Conservation (phyloP, 1,284 basidiomycete species). For the Melanopsichium pennsylvanicum region DNA sequence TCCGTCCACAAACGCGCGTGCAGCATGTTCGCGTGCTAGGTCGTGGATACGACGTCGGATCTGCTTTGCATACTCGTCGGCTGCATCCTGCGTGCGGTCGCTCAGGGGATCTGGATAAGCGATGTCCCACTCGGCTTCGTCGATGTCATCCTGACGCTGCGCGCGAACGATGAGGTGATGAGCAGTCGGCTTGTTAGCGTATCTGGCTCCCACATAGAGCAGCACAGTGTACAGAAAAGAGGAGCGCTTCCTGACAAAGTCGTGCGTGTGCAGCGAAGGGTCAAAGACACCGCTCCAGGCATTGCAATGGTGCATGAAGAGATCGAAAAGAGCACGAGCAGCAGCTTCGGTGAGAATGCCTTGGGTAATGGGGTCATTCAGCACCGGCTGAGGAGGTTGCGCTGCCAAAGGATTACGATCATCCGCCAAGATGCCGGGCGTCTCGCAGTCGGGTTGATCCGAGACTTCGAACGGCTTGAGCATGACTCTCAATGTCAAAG, state of each 20-base stretch:
- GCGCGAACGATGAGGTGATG: conserved; percentile 36
- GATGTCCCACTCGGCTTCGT: conserved; percentile 24
- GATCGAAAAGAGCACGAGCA: conserved; percentile 37
- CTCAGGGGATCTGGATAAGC: conserved; percentile 23
- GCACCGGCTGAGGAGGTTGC: conserved; percentile 17
- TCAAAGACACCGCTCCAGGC: conserved; percentile 37
- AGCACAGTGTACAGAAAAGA: conserved; percentile 48
- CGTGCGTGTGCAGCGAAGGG: conserved; percentile 40
- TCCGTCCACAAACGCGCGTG: conserved; percentile 44
- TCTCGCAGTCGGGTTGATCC: conserved; percentile 35
- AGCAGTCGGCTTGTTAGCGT: conserved; percentile 24
- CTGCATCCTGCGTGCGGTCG: conserved; percentile 19
- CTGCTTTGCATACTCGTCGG: conserved; percentile 32
- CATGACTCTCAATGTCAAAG: conserved; percentile 41
- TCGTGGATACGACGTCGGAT: conserved; percentile 35
- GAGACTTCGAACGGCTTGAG: conserved; percentile 48
- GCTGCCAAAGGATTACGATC: conserved; percentile 30
- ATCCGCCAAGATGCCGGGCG: conserved; percentile 22
- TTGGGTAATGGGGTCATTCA: conserved; percentile 42
- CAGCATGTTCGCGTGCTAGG: conserved; percentile 36
- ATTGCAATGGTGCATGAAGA: conserved; percentile 41
- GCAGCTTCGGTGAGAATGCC: conserved; percentile 39
- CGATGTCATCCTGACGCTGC: conserved; percentile 21
- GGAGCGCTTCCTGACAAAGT: conserved; percentile 46
- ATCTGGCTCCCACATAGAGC: conserved; percentile 36